A percentile compares a stretch with the other conserved stretches of the same genome.
These are phyloP conservation scores for Colletotrichum tanaceti DNA, from an alignment of 2,329 filamentous ascomycete genomes.

Conservation along the genomic window DNA sequence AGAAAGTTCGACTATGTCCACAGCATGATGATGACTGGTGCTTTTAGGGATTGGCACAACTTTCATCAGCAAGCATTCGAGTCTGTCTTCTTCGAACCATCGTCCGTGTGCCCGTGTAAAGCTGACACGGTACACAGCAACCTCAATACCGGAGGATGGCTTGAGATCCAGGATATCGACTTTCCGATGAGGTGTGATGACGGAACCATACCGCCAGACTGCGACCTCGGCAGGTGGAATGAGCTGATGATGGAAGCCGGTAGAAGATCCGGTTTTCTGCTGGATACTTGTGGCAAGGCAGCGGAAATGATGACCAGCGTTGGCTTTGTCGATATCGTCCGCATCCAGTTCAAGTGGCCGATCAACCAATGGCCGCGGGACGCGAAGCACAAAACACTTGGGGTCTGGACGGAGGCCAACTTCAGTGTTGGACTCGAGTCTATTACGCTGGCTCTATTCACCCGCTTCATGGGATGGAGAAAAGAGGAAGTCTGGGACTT, in stretches of 20 bases:
- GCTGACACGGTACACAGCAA: slow-evolving; percentile 32
- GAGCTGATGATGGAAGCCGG: slow-evolving; percentile 48
- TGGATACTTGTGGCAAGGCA: slow-evolving; percentile 46
- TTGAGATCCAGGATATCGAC: slow-evolving; percentile 55
- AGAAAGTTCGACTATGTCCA: slow-evolving; percentile 52
- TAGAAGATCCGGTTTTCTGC: slow-evolving; percentile 44
- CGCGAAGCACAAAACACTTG: slow-evolving; percentile 44
- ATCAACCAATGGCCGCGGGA: slow-evolving; percentile 47
- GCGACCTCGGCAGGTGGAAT: slow-evolving; percentile 46
- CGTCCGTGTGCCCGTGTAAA: not conserved
- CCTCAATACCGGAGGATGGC: slow-evolving; percentile 51
- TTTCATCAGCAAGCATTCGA: slow-evolving; percentile 44
- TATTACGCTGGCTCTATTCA: slow-evolving; percentile 46
- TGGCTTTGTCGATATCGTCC: slow-evolving; percentile 45
- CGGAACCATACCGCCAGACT: slow-evolving; percentile 43
- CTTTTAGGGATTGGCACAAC: slow-evolving; percentile 45
- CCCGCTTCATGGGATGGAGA: slow-evolving; percentile 45
- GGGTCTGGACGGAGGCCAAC: slow-evolving; percentile 43
- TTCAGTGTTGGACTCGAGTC: slow-evolving; percentile 44
- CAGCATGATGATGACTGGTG: slow-evolving; percentile 49
- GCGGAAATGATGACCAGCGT: slow-evolving; percentile 45
- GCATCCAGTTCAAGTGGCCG: slow-evolving; percentile 45
- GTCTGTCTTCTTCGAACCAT: slow-evolving; percentile 17
- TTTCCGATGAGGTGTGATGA: slow-evolving; percentile 49
- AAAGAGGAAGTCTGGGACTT: slow-evolving; percentile 45